Evolutionary conservation across 2,329 filamentous ascomycete species (phyloP).

Genomic region (Sporothrix mexicana): DNA sequence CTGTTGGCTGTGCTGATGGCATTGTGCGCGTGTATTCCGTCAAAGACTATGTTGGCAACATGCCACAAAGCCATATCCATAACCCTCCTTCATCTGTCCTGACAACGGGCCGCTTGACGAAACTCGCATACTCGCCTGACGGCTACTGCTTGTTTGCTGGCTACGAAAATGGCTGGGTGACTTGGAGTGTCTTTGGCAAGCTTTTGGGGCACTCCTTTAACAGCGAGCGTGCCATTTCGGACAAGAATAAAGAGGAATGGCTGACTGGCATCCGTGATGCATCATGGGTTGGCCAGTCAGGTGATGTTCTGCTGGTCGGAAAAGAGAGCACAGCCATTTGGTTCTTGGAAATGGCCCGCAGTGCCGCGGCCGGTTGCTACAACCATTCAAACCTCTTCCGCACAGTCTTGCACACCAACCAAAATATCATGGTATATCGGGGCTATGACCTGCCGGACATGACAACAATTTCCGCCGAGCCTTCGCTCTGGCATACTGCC

Average conservation of each 20-base stretch:
- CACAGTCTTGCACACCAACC: constrained; percentile 85
- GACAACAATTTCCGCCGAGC: constrained; percentile 88
- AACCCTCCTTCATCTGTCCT: constrained; percentile 69
- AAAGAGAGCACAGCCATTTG: constrained; percentile 79
- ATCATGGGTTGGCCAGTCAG: constrained; percentile 86
- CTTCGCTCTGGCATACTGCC: constrained; percentile 92
- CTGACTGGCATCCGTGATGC: constrained; percentile 78
- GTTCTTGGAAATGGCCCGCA: constrained; percentile 90
- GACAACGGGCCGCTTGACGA: constrained; percentile 73
- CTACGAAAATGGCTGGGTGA: constrained; percentile 90
- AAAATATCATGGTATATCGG: constrained; percentile 87
- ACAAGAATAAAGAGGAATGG: constrained; percentile 79
- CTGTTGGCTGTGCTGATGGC: constrained; percentile 80
- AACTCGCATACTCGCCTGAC: constrained; percentile 87
- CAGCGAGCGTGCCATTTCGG: constrained; percentile 67
- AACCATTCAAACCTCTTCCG: constrained; percentile 88
- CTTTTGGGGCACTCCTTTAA: constrained; percentile 83
- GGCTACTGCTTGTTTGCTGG: constrained; percentile 96
- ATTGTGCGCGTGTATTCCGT: constrained; percentile 88
- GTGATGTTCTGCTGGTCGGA: constrained; percentile 78
- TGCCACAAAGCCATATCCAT: constrained; percentile 83
- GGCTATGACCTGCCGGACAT: constrained; percentile 91
- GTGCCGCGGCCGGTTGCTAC: constrained; percentile 90
- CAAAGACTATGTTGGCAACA: constrained; percentile 90
- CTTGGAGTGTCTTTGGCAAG: constrained; percentile 97